Evolutionary conservation across 2,329 filamentous ascomycete genomes (phyloP).

Genomic region (Trichoderma sp.): DNA sequence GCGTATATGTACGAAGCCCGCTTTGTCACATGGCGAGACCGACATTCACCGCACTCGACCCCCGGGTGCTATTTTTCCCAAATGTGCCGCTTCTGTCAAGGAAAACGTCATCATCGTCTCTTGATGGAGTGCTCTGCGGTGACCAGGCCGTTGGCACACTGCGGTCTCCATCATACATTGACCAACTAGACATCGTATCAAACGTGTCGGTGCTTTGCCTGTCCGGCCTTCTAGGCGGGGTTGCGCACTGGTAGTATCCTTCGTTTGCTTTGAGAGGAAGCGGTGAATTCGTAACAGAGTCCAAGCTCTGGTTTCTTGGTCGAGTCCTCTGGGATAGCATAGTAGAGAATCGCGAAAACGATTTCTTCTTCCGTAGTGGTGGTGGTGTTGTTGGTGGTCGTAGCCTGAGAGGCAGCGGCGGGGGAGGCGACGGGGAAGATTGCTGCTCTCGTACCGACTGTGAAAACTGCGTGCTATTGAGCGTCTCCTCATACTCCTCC

Average conservation of each 20-base stretch:
- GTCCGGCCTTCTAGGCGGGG: slow-evolving; percentile 32
- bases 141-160: slow-evolving; percentile 51
- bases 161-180: slow-evolving; percentile 44
- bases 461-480: slow-evolving; percentile 16
- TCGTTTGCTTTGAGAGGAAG: slow-evolving; percentile 50
- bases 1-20: slow-evolving; percentile 13
- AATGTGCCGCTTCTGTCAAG: slow-evolving; percentile 37
- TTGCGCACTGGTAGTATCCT: slow-evolving; percentile 59
- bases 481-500: slow-evolving; percentile 32
- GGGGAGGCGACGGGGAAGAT: slow-evolving; percentile 42
- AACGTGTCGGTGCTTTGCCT: slow-evolving; percentile 45
- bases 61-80: slow-evolving; percentile 28
- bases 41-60: slow-evolving; percentile 26
- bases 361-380: slow-evolving; percentile 63
- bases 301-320: slow-evolving; percentile 42
- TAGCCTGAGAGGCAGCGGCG: slow-evolving; percentile 57
- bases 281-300: slow-evolving; percentile 56
- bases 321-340: slow-evolving; percentile 54
- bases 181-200: slow-evolving; percentile 52
- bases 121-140: slow-evolving; percentile 44
- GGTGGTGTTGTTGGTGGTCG: slow-evolving; percentile 50
- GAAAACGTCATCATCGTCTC: slow-evolving; percentile 42
- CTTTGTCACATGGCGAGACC: slow-evolving; percentile 32
- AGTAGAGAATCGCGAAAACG: slow-evolving; percentile 59
- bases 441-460: slow-evolving; percentile 32